Evolutionary conservation across 306 rosid species (phyloP).

Genomic region (Vigna nakashimae): DNA sequence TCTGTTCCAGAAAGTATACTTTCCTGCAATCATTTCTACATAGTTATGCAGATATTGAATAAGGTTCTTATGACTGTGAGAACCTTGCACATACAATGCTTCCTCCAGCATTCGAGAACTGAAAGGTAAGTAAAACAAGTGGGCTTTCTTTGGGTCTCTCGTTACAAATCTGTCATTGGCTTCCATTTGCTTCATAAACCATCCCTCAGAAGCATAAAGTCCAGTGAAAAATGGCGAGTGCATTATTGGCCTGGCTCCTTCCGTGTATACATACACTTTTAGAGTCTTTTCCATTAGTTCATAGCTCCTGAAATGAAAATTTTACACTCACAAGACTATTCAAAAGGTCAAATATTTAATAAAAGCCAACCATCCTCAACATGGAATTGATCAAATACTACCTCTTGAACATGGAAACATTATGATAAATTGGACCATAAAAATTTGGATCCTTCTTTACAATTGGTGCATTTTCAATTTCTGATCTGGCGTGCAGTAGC

Average conservation of each 20-base stretch:
- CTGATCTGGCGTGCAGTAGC: conserved; percentile 58
- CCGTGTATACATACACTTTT: conserved; percentile 74
- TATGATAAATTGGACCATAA: conserved; percentile 72
- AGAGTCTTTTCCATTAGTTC: conserved; percentile 86
- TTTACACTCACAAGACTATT: background rate
- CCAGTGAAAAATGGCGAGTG: conserved; percentile 76
- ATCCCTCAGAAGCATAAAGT: conserved; percentile 95
- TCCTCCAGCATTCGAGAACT: conserved; percentile 79
- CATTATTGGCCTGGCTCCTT: conserved; percentile 76
- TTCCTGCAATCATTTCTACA: conserved; percentile 55
- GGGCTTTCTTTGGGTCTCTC: conserved; percentile 67
- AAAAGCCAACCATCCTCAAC: conserved; percentile 17
- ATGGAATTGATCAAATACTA: conserved; percentile 23
- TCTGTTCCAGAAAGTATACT: conserved; percentile 87
- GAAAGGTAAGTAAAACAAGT: conserved; percentile 87
- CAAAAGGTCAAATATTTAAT: conserved; percentile 25
- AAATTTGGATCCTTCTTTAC: conserved; percentile 66
- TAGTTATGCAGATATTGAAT: conserved; percentile 64
- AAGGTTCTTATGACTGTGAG: conserved; percentile 71
- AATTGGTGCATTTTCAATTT: conserved; percentile 75
- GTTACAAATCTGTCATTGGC: conserved; percentile 64
- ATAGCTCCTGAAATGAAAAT: conserved; percentile 80
- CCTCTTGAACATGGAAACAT: conserved; percentile 84
- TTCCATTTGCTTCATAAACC: conserved; percentile 89
- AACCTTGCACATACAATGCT: conserved; percentile 58